Evolutionary conservation across 176 grass and related monocot genomes (phyloP), one percentile per base, ranked within the genome.

Genomic region (Chrysopogon serrulatus): DNA sequence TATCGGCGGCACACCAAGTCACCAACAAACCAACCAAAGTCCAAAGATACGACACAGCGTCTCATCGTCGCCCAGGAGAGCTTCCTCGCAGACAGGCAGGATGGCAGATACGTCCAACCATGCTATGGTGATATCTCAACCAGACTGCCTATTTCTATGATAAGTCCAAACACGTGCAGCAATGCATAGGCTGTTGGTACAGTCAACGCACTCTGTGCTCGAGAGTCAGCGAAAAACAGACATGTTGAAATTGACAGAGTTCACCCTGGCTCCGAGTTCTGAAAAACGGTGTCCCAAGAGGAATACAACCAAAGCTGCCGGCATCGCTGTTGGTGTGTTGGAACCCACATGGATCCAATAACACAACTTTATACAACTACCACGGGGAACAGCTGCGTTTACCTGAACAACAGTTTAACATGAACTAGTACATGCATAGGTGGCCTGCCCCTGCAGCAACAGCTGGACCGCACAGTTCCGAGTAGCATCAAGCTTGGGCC

Each of bases 401-500:
- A 14, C 63, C 77, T 57, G 21, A 68, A 68, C 28, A 74, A 17
- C 73, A 21, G 71, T 28, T 37, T 19, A 1, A 30, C n/a, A 69
- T 14, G 61, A 68, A 68, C 30, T 79, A n/a, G n/a, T n/a, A 80
- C 64, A 74, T 47, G 59, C 39, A 69, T 49, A 21, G 27, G 62
- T 35, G 42, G 53, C 45, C n/a, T 13, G 37, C 54, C 41, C 33
- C 56, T 73, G 35, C 14, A 16, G 26, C 13, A 30, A 13, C 33
- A n/a, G 53, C 65, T 82, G 40, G 21, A 69, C 28, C 35, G 34
- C 64, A 24, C 34, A 77, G 56, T 24, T 47, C 27, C 2, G 23
- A 23, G 64, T 51, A 54, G 21, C 78, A 68, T 86, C 84, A 68
- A 31, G 36, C 80, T 24, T 74, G 84, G 59, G 36, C 74, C 66